Conservation (phyloP, 257 asterid species). For the Solanum chilense region DNA sequence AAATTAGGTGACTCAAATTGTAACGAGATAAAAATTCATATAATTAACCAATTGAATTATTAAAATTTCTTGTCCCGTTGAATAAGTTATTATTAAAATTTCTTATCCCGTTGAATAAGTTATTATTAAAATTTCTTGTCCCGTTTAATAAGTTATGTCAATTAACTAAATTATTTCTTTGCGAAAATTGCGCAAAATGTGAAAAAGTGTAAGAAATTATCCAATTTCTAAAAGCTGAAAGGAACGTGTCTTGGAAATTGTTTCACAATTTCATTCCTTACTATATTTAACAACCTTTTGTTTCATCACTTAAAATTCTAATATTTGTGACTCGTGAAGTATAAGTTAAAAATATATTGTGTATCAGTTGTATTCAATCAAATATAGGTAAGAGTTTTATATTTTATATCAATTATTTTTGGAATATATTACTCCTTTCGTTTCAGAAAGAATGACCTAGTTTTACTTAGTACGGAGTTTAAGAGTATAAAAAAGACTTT, state of each 20-base stretch:
- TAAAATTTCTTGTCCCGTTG: no score
- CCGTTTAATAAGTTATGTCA: background rate
- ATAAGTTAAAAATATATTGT: no score
- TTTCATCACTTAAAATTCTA: background rate
- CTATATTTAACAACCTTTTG: background rate
- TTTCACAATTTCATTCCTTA: background rate
- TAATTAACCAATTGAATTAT: rapidly evolving
- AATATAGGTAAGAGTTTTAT: no score
- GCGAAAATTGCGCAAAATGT: background rate
- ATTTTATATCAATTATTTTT: no score
- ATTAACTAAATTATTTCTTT: background rate
- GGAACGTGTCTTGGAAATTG: background rate
- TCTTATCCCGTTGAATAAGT: no score
- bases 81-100: no score
- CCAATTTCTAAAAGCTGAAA: background rate
- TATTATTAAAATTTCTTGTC: background rate
- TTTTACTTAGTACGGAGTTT: no score
- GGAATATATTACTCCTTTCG: no score
- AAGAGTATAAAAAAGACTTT: no score
- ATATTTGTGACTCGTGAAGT: no score
- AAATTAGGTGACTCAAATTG: background rate
- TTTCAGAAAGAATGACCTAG: no score
- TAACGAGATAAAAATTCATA: background rate
- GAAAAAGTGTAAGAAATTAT: background rate
- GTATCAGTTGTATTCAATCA: no score